Evolutionary conservation across 345 rosid species (phyloP).

Genomic region (Mallotus nudiflorus): DNA sequence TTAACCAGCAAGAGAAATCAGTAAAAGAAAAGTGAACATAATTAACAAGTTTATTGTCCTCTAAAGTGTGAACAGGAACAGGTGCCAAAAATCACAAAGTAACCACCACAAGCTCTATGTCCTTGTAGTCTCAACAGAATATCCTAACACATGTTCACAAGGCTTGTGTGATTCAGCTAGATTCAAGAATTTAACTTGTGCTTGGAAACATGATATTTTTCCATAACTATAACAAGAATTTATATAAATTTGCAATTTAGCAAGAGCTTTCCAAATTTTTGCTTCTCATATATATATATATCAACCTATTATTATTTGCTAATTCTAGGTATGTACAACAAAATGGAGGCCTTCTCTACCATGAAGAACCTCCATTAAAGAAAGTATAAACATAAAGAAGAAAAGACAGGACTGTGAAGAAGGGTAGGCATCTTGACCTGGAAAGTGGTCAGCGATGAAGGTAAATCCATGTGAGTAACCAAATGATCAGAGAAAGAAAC

Average conservation of each 20-base stretch:
- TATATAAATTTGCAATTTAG: neutral
- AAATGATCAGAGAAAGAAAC: slow-evolving; percentile 69
- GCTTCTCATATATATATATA: neutral
- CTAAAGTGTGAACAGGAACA: neutral
- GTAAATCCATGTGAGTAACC: slow-evolving; percentile 72
- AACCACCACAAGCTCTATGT: no score
- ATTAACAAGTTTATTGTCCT: neutral
- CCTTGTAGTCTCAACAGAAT: neutral
- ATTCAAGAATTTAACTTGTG: no score
- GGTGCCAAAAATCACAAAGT: no score
- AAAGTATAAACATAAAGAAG: neutral
- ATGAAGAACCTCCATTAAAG: neutral
- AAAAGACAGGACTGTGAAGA: neutral
- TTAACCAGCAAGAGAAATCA: no score
- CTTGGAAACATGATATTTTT: neutral
- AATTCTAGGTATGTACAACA: neutral
- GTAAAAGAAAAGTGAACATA: no score
- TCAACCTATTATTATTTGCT: neutral
- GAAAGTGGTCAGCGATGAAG: slow-evolving; percentile 45
- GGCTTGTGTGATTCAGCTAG: no score
- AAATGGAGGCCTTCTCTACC: no score
- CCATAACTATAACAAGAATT: neutral
- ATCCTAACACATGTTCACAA: neutral
- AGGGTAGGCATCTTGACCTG: slow-evolving; percentile 48
- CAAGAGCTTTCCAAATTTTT: neutral